Base-by-base conservation (phyloP, 352 stramenopile species). In the Aphanomyces stellatus region DNA sequence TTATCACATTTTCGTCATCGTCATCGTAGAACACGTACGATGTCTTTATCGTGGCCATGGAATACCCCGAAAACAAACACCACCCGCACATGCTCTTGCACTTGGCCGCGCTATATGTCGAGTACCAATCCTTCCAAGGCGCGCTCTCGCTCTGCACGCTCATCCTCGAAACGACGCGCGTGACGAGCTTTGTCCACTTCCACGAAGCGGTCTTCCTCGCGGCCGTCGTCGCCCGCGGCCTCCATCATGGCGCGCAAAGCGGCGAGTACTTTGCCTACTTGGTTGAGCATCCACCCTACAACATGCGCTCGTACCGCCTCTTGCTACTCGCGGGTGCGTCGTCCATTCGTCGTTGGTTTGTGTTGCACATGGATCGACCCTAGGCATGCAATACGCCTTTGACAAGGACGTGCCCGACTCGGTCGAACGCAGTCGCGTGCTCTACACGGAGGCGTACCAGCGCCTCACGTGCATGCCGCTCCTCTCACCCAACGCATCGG, bases 1-100 rank as follows among this genome's bases (percentile, higher is more conserved):
- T n/a, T n/a, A n/a, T n/a, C n/a, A n/a, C n/a, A n/a, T n/a, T n/a
- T n/a, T n/a, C n/a, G n/a, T n/a, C n/a, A n/a, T 31, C 5, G 53
- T 19, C n/a, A 31, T n/a, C 33, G 25, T 70, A 91, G 74, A 77
- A 79, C 27, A 73, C 77, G 2, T 91, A 91, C 65, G 87, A 85
- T 59, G 81, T 79, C 1, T 91, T 90, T 37, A 79, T 91, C 41
- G 81, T 91, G 22, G 81, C 81, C 15, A 90, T 91, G 81, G 83
- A 91, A 53, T 91, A 88, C 60, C 69, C 79, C 4, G 68, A 62
- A 31, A 90, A 82, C 76, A 90, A 90, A 65, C 77, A 79, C 35
- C 79, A 84, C 24, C 78, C 80, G 19, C 53, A 62, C 2, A 43
- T 91, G 37, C 61, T 91, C 27, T 60, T 83, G n/a, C 77, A 81